phyloP scores from a whole-genome alignment of 2,329 filamentous ascomycete genomes.

The Amauroascus verrucosus region DNA sequence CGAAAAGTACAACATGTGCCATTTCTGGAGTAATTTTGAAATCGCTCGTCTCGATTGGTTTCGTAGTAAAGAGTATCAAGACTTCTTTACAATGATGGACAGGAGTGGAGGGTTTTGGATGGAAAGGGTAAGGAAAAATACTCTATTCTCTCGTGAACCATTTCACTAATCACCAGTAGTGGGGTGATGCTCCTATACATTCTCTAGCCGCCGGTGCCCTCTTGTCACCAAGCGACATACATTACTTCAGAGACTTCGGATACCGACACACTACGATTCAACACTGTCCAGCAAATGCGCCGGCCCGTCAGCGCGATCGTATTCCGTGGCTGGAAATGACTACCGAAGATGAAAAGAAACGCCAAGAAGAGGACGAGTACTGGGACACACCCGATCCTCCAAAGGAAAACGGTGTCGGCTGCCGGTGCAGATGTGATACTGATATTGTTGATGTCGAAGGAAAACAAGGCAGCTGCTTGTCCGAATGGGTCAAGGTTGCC shows the following conservation, averaged over 20 bases:
- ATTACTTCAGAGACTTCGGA: slow-evolving; percentile 98
- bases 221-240: slow-evolving; percentile 69
- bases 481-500: slow-evolving; percentile 95
- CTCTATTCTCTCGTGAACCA: slow-evolving; percentile 20
- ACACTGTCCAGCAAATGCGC: slow-evolving; percentile 93
- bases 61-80: slow-evolving; percentile 91
- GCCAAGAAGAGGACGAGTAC: slow-evolving; percentile 87
- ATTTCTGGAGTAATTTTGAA: slow-evolving; percentile 99
- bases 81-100: slow-evolving; percentile 99
- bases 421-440: slow-evolving; percentile 90
- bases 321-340: slow-evolving; percentile 73
- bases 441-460: slow-evolving; percentile 97
- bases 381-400: slow-evolving; percentile 80
- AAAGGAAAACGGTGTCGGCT: slow-evolving; percentile 94
- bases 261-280: slow-evolving; percentile 98
- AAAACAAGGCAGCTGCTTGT: slow-evolving; percentile 88
- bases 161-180: slow-evolving; percentile 49
- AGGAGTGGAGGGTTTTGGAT: slow-evolving; percentile 97
- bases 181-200: slow-evolving; percentile 97
- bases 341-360: slow-evolving; percentile 68
- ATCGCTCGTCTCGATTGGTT: slow-evolving; percentile 93
- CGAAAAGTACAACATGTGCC: slow-evolving; percentile 99
- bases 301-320: slow-evolving; percentile 70
- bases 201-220: slow-evolving; percentile 89
- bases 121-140: slow-evolving; percentile 61